Evolutionary conservation across 345 rosid species (phyloP).

Genomic region (Lenwebbia sp.): DNA sequence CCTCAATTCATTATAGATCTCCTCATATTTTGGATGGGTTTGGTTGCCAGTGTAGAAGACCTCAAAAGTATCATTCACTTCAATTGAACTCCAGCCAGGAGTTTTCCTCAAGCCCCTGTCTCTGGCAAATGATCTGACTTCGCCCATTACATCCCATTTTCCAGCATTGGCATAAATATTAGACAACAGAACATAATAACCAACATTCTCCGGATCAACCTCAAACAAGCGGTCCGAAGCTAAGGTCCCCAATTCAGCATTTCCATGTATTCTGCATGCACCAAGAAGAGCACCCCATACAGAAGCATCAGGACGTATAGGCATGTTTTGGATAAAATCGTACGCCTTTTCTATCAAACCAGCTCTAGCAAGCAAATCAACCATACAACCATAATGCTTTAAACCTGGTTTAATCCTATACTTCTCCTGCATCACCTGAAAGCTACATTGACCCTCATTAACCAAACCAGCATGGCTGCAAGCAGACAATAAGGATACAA

Average conservation of each 20-base stretch:
- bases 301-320: constrained; percentile 23
- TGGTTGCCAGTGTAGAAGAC: constrained; percentile 10
- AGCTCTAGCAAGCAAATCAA: constrained; percentile 42
- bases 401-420: constrained; percentile 19
- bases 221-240: constrained; percentile 23
- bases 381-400: constrained; percentile 43
- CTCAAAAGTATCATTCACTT: constrained; percentile 18
- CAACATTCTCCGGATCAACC: constrained; percentile 24
- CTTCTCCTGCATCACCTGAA: constrained; percentile 15
- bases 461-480: constrained; percentile 47
- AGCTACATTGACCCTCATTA: constrained; percentile 25
- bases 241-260: constrained; percentile 28
- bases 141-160: constrained; percentile 29
- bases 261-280: constrained; percentile 37
- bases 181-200: constrained; percentile 29
- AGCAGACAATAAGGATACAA: constrained; percentile 32
- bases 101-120: constrained; percentile 22
- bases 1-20: constrained; percentile 10
- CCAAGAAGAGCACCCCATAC: constrained; percentile 51
- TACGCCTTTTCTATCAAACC: constrained; percentile 32
- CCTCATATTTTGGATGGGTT: not conserved
- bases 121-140: constrained; percentile 27
- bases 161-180: constrained; percentile 34
- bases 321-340: constrained; percentile 27
- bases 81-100: constrained; percentile 46